Evolutionary conservation across 495 filamentous ascomycete genomes (phyloP).

Genomic region (Poronia punctata): DNA sequence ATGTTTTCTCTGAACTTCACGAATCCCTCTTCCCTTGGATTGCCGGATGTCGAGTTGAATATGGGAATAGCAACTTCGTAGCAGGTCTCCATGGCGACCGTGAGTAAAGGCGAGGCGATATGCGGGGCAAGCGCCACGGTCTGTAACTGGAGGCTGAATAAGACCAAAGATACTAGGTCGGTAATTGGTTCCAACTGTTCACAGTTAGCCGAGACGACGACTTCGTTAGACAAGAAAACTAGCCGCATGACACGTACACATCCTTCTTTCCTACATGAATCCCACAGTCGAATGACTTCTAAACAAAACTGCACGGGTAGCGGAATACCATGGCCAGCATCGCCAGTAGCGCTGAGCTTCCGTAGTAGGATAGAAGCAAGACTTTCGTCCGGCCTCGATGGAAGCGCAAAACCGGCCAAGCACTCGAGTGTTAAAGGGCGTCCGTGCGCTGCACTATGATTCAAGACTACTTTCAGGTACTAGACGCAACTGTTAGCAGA

Average conservation of each 20-base stretch:
- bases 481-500: constrained; percentile 17
- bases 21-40: constrained; percentile 18
- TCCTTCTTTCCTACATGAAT: constrained; percentile 32
- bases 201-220: no score
- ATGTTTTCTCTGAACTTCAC: constrained; percentile 23
- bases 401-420: constrained; percentile 34
- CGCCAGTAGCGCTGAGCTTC: constrained; percentile 31
- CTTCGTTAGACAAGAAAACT: no score
- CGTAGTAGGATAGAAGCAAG: constrained; percentile 39
- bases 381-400: constrained; percentile 31
- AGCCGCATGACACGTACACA: constrained; percentile 19
- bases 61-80: constrained; percentile 27
- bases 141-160: constrained; percentile 34
- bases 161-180: constrained; percentile 32
- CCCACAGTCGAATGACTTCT: constrained; percentile 38
- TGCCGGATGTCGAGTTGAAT: constrained; percentile 16
- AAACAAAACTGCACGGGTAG: constrained; percentile 39
- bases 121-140: constrained; percentile 32
- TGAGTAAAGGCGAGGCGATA: constrained; percentile 34
- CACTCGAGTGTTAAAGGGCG: constrained; percentile 36
- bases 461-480: constrained; percentile 38
- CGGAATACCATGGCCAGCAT: constrained; percentile 27
- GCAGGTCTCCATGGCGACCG: constrained; percentile 31
- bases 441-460: constrained; percentile 29
- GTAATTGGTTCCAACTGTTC: constrained; percentile 38